phyloP scores from a whole-genome alignment of 2,329 filamentous ascomycete species.

The Colletotrichum somersetense region DNA sequence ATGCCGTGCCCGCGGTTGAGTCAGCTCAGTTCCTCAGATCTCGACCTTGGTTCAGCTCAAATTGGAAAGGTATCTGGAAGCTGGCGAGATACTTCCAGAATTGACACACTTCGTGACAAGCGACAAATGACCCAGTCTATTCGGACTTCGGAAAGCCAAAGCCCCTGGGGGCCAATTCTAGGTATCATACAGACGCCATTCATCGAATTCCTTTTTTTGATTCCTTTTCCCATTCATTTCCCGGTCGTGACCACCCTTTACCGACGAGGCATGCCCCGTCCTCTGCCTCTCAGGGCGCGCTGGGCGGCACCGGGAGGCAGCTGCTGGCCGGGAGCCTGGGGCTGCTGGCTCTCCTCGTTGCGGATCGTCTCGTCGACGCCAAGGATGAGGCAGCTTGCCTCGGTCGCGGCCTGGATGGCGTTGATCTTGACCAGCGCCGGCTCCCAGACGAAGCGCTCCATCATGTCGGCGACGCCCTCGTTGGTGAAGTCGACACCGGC shows the following conservation, averaged over 20 bases:
- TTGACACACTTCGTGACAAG: conserved; percentile 8
- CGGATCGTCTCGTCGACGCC: conserved; percentile 98
- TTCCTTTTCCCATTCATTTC: conserved; percentile 44
- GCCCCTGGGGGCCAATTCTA: conserved; percentile 37
- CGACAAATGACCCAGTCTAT: conserved; percentile 43
- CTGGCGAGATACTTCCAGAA: not conserved
- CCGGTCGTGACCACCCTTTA: conserved; percentile 53
- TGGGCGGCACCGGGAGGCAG: conserved; percentile 88
- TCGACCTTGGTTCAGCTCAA: not conserved
- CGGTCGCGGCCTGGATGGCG: conserved; percentile 94
- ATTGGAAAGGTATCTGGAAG: not conserved
- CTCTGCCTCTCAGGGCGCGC: conserved; percentile 84
- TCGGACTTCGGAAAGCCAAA: conserved; percentile 41
- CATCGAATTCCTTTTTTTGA: conserved; percentile 39
- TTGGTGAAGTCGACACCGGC: conserved; percentile 94
- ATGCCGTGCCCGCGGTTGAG: not conserved
- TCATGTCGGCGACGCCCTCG: conserved; percentile 94
- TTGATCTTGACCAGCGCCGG: conserved; percentile 96
- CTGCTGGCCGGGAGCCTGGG: conserved; percentile 82
- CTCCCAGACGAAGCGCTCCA: conserved; percentile 98
- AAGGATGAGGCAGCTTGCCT: conserved; percentile 94
- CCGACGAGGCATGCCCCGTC: conserved; percentile 90
- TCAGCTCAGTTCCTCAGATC: no score
- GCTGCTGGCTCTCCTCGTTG: conserved; percentile 92
- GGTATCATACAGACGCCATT: conserved; percentile 45